Base-by-base conservation (phyloP, 805 yeast genomes). In the Hanseniaspora valbyensis region DNA sequence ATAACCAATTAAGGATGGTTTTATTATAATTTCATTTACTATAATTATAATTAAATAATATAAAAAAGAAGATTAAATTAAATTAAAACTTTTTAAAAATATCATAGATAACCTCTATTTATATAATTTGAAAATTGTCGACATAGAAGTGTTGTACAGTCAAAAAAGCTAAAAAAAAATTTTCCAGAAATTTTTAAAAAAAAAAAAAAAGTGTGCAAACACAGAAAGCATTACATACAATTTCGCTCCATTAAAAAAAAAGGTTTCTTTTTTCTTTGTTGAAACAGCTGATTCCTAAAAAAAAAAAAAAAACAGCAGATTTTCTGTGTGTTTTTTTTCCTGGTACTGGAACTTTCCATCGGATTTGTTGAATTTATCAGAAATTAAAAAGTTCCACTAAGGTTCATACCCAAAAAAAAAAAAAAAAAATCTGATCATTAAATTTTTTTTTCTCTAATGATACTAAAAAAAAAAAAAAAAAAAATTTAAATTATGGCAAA, bases 1-100 rank as follows among this genome's bases (percentile, higher is more conserved):
- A 19, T 12, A 24, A 46, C 42, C 42, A 48, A 48, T 48, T 48
- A 48, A 40, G 37, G 51, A 40, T 48, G 51, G 51, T 48, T 40
- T 33, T 33, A 32, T 40, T 40, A 19, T 12, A n/a, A 8, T 19
- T 30, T 39, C 38, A 28, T 34, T 19, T 34, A 16, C 10, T 25
- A 18, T 16, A 13, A 16, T 34, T 32, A 2, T 12, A 16, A 25
- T 2, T 16, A 22, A 25, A 34, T 25, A 21, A 30, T n/a, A 5
- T 32, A 21, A 3, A 32, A 24, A 4, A n/a, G 8, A 32, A 42
- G 24, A n/a, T 10, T 1, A 21, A 33, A 32, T 8, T 24, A 1
- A 25, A 19, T 8, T 21, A n/a, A 44, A 37, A n/a, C 24, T 19
- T 21, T 4, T 40, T n/a, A 26, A 25, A 22, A 12, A 22, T 36